Evolutionary conservation across 129 eudicot genomes (phyloP).

Genomic region (Flaveria bidentis): DNA sequence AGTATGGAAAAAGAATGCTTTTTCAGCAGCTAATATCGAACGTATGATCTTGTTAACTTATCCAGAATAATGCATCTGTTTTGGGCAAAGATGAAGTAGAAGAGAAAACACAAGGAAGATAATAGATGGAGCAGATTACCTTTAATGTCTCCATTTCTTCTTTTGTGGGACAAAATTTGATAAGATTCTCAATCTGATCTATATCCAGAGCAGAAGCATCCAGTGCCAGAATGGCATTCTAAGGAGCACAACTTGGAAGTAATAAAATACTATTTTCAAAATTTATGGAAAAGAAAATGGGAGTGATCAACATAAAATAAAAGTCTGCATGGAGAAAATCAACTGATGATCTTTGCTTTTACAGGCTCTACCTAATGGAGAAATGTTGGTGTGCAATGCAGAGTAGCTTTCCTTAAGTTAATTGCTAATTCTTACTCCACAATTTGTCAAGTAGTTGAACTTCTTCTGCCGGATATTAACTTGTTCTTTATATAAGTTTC

Average conservation of each 20-base stretch:
- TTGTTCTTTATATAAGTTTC: not conserved
- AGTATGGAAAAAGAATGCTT: not conserved
- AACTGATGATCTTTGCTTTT: not conserved
- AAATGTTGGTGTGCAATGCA: not conserved
- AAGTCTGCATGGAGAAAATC: conserved; percentile 6
- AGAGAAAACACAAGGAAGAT: conserved; percentile 17
- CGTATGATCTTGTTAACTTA: conserved; percentile 6
- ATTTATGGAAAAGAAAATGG: not conserved
- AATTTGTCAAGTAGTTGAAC: not conserved
- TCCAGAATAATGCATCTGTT: conserved; percentile 1
- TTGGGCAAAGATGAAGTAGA: not conserved
- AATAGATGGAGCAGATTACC: conserved; percentile 43
- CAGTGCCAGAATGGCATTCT: conserved; percentile 90
- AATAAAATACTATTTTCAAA: conserved; percentile 5
- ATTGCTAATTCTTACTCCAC: not conserved
- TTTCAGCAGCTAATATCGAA: not conserved
- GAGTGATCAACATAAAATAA: not conserved
- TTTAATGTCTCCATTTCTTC: conserved; percentile 91
- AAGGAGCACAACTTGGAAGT: conserved; percentile 28
- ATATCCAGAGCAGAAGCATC: conserved; percentile 81
- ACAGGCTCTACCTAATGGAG: not conserved
- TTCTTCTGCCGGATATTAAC: not conserved
- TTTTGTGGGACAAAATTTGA: conserved; percentile 93
- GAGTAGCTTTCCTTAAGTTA: not conserved
- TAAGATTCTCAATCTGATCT: conserved; percentile 95